These are phyloP conservation scores for Saccharomyces hybrid DNA, from an alignment of 1,139 yeast species.

Conservation along the genomic window DNA sequence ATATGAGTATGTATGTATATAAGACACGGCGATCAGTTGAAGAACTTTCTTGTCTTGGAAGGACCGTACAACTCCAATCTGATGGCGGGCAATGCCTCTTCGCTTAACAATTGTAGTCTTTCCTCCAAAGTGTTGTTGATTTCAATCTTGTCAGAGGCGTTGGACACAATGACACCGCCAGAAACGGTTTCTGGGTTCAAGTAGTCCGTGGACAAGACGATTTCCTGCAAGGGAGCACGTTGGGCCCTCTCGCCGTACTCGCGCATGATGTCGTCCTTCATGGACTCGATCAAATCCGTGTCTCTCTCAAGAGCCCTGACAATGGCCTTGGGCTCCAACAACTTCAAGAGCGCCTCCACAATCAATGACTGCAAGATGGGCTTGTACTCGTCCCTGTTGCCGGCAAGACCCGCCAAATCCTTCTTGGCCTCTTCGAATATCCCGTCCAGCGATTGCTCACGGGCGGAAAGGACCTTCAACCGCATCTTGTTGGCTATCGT, in stretches of 20 bases:
- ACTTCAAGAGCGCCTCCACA: constrained; percentile 70
- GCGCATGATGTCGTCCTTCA: constrained; percentile 47
- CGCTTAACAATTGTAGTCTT: constrained; percentile 74
- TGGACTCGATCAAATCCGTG: constrained; percentile 43
- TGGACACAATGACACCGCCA: constrained; percentile 78
- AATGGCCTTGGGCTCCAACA: constrained; percentile 61
- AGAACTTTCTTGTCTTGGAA: constrained; percentile 80
- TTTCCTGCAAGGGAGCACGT: constrained; percentile 47
- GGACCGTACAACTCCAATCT: constrained; percentile 88
- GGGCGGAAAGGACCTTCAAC: constrained; percentile 78
- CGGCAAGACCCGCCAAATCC: constrained; percentile 49
- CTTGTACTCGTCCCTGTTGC: constrained; percentile 52
- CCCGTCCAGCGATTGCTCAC: constrained; percentile 70
- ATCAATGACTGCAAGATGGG: constrained; percentile 68
- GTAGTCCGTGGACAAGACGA: constrained; percentile 49
- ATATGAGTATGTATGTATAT: background rate
- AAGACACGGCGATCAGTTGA: constrained; percentile 43
- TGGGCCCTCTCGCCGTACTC: constrained; percentile 59
- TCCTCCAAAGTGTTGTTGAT: constrained; percentile 91
- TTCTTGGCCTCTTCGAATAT: constrained; percentile 64
- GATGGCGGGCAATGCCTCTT: constrained; percentile 86
- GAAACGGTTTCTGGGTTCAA: constrained; percentile 50
- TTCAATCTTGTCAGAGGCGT: constrained; percentile 72
- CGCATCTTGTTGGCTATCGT: constrained; percentile 93
- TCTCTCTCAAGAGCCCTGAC: constrained; percentile 68